A percentile compares a stretch with the other conserved stretches of the same genome.
These are phyloP conservation scores for Mycena kentingensis DNA, from an alignment of 768 basidiomycete genomes.

Conservation along the genomic window DNA sequence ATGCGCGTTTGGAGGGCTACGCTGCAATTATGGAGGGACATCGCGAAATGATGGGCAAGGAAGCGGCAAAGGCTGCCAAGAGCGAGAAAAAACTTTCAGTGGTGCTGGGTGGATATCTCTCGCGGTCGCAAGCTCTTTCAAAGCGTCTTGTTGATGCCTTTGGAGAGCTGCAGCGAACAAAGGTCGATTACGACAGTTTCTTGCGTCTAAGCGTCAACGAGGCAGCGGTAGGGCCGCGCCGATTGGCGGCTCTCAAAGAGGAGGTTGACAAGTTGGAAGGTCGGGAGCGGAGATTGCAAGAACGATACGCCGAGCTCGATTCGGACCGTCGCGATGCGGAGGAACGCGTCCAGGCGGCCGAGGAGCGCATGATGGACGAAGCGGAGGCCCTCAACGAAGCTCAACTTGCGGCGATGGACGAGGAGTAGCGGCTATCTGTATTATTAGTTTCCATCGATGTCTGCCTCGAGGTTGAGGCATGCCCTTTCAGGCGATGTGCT, in stretches of 20 bases:
- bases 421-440: slow-evolving; percentile 26
- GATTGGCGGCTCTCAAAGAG: slow-evolving; percentile 78
- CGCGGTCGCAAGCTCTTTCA: slow-evolving; percentile 64
- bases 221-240: slow-evolving; percentile 69
- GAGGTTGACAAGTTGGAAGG: slow-evolving; percentile 82
- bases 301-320: slow-evolving; percentile 81
- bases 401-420: slow-evolving; percentile 67
- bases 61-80: slow-evolving; percentile 81
- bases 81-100: slow-evolving; percentile 88
- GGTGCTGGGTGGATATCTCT: slow-evolving; percentile 89
- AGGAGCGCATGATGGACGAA: slow-evolving; percentile 86
- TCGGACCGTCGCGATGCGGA: slow-evolving; percentile 64
- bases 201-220: slow-evolving; percentile 72
- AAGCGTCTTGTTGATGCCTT: slow-evolving; percentile 69
- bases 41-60: slow-evolving; percentile 73
- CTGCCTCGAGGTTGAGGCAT: slow-evolving; percentile 15
- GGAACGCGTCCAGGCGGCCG: slow-evolving; percentile 60
- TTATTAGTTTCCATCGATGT: slow-evolving; percentile 5
- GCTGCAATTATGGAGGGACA: slow-evolving; percentile 57
- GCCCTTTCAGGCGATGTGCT: slow-evolving; percentile 12
- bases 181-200: slow-evolving; percentile 82
- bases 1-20: slow-evolving; percentile 67
- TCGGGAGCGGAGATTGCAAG: slow-evolving; percentile 78
- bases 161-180: slow-evolving; percentile 64
- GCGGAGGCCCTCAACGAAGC: slow-evolving; percentile 82